Evolutionary conservation across 2,329 filamentous ascomycete species (phyloP), one percentile per base, ranked within the genome.

Genomic region (Alternaria angustiovoidea): DNA sequence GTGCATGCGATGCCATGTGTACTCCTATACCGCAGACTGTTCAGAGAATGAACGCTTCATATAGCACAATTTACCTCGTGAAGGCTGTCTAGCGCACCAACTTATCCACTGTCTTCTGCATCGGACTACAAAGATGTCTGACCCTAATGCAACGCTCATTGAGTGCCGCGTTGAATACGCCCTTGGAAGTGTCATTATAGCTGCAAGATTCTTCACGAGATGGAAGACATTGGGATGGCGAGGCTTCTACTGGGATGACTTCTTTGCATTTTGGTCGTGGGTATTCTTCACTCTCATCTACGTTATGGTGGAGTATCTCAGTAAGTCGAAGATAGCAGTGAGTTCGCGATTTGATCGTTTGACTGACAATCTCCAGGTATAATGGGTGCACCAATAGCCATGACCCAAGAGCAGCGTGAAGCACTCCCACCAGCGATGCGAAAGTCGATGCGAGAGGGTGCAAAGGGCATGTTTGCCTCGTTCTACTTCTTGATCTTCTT

Each of bases 381-480:
- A 5, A 52, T 7, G 14, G 41, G 32, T 16, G 54, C 48, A 39
- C 54, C 54, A 4, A 56, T 56, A 56, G 46, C 54, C 18, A 32
- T 56, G 54, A 42, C 54, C 7, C 44, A 56, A 32, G 36, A 43
- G 11, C 54, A 56, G 36, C 54, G 44, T 30, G 54, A 57, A 36
- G 32, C 48, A 6, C 48, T 46, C 20, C 8, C 47, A 14, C 30
- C 47, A 11, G 39, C 16, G 16, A 52, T 14, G 24, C 30, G 39
- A 8, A 57, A 43, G 30, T 57, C 39, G 3, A 52, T 52, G 54
- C 22, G 46, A 32, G 47, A 57, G 51, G 47, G 39, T 7, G 47
- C 39, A 39, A 57, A 52, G 48, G 54, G 22, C 2, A 41, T 57
- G 28, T 39, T 57, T 30, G 47, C 30, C 1, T 39, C 41, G 18